Base-by-base conservation (phyloP, 2,329 filamentous ascomycete genomes). In the Fusarium chaquense region DNA sequence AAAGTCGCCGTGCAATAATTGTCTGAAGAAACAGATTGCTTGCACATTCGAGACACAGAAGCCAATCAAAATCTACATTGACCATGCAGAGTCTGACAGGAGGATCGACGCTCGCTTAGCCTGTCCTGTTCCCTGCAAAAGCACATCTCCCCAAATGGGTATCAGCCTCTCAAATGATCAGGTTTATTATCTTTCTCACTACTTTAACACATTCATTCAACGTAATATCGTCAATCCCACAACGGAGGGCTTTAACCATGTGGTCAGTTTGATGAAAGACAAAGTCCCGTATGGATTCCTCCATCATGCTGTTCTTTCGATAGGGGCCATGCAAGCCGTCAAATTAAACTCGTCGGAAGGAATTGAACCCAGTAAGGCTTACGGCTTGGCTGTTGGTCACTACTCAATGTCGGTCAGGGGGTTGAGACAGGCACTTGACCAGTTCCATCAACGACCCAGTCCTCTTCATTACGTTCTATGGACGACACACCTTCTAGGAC, bases 401-500 rank as follows among this genome's bases (percentile, higher is more conserved):
- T 80, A 80, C 49, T 67, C 73, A 1, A 73, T 69, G 20, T 77
- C 77, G 0, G 70, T 80, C 0, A 5, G 40, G 1, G 75, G 69
- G 0, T 61, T 80, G 3, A 53, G 76, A 6, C 40, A 53, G 2
- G 69, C 73, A 2, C 67, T 76, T 5, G 43, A 49, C 0, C 43
- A 51, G 1, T 61, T 69, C 9, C 35, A 43, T 0, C 36, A 45
- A 0, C 36, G 44, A 2, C 40, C 65, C 3, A 58, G 49, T 0
- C 44, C 65, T 2, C 67, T 58, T 1, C 47, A 66, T 18, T 62
- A 66, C 8, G 70, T 79, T 3, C 51, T 80, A 0, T 81, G 79
- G 79, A 75, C 79, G 0, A 80, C 79, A 0, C 67, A 79, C 5
- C 46, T 79, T 1, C 61, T 80, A 0, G 79, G 79, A 0, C 47